phyloP scores from a whole-genome alignment of 2,329 filamentous ascomycete species.

The Colletotrichum sp. region DNA sequence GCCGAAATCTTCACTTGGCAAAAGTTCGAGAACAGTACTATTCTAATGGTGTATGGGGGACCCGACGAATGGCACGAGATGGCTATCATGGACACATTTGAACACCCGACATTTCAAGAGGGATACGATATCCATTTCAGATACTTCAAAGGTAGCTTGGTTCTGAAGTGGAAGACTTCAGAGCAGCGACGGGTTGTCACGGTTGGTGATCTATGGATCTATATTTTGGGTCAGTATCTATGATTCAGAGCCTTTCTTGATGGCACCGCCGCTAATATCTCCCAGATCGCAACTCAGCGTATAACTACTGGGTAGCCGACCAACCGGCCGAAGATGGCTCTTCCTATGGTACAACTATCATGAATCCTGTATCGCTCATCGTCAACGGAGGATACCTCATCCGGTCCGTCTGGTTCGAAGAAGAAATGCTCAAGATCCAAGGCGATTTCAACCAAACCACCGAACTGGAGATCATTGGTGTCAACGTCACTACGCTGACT shows the following conservation, averaged over 20 bases:
- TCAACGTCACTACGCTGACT: constrained; percentile 55
- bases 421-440: constrained; percentile 62
- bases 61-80: constrained; percentile 68
- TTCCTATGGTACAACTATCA: constrained; percentile 38
- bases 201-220: constrained; percentile 55
- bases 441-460: constrained; percentile 78
- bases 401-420: constrained; percentile 61
- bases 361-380: constrained; percentile 54
- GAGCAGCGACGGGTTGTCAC: constrained; percentile 55
- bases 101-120: constrained; percentile 39
- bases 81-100: constrained; percentile 44
- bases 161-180: constrained; percentile 55
- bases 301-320: constrained; percentile 72
- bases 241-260: accelerated
- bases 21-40: constrained; percentile 61
- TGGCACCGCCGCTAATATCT: background rate
- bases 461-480: constrained; percentile 71
- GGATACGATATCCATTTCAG: constrained; percentile 14
- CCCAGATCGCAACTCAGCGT: constrained; percentile 67
- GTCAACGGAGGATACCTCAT: constrained; percentile 69
- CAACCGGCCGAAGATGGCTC: constrained; percentile 38
- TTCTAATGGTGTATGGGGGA: constrained; percentile 69
- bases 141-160: constrained; percentile 11
- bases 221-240: constrained; percentile 54
- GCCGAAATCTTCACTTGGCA: constrained; percentile 76